Conservation (phyloP, 306 rosid species). For the Dryas octopetala region DNA sequence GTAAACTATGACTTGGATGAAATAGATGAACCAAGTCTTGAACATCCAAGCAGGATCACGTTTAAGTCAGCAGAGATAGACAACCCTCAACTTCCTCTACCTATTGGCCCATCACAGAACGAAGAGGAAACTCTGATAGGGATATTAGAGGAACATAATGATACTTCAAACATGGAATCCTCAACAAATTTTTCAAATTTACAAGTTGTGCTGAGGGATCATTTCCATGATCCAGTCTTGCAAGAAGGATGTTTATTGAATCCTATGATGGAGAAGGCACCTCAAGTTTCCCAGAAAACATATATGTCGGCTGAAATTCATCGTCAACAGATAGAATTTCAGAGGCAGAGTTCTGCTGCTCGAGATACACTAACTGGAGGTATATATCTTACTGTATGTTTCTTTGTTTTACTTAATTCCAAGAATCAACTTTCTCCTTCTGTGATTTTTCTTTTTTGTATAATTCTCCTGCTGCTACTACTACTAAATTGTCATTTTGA, state of each 20-base stretch:
- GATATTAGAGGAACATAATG: not conserved
- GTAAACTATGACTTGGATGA: not conserved
- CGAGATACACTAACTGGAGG: conserved; percentile 8
- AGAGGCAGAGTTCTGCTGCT: conserved; percentile 20
- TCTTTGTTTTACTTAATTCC: not conserved
- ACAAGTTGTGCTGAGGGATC: not conserved
- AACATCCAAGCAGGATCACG: not conserved
- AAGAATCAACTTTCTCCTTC: not conserved
- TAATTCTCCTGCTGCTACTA: not conserved
- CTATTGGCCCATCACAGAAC: not conserved
- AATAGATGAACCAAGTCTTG: not conserved
- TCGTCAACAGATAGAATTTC: not conserved
- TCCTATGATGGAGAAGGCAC: not conserved
- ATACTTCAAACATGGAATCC: not conserved
- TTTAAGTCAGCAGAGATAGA: not conserved
- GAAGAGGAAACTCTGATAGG: not conserved
- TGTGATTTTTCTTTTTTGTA: not conserved
- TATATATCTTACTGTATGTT: not conserved
- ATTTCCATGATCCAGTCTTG: not conserved
- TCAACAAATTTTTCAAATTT: not conserved
- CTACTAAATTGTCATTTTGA: not conserved
- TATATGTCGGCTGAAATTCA: not conserved
- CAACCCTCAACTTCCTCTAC: not conserved
- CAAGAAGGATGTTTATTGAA: not conserved
- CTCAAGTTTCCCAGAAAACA: not conserved